Base-by-base conservation (phyloP, 768 basidiomycete genomes). In the Phylloporus sp. region DNA sequence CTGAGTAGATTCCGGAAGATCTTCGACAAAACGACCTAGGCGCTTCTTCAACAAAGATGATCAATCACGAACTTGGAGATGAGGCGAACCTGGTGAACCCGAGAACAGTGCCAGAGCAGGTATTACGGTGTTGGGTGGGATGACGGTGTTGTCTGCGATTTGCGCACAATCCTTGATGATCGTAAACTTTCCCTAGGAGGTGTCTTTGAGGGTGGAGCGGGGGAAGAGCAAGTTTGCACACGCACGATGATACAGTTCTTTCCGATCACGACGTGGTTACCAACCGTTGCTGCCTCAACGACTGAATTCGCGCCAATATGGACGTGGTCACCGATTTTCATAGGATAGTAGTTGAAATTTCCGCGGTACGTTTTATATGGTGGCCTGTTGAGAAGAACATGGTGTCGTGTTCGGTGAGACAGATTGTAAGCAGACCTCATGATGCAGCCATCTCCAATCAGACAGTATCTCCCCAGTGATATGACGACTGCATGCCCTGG, bases 141-240 rank as follows among this genome's bases (percentile, higher is more conserved):
- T 73, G 32, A 98, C 82, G 0, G 92, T 89, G 57, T 88, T 87
- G 66, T 97, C 95, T 26, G 86, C 86, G 22, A 99, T 84, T 54
- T 82, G 85, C 4, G 88, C 91, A 58, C 94, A 95, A 63, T 98
- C 95, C 66, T 97, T 97, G 68, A 97, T 94, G 52, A 95, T 94
- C 0, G 88, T 86, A 62, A 98, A 97, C 68, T 97, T 94, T 22
- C 97, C 95, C 95, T 97, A 41, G 5, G 23, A 26, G 27, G 20
- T 45, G 9, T 11, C 15, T 13, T 29, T 55, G 47, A 50, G 52
- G 39, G 26, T 16, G 49, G 24, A 35, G 20, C 31, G 9, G 15
- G 52, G 23, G 43, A 53, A 10, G 23, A 35, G 50, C 42, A 15
- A 50, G 50, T 36, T 3, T 22, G 42, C 11, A 12, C 72, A 23